Conservation (phyloP, 2,329 filamentous ascomycete species). For the Colletotrichum shisoi region DNA sequence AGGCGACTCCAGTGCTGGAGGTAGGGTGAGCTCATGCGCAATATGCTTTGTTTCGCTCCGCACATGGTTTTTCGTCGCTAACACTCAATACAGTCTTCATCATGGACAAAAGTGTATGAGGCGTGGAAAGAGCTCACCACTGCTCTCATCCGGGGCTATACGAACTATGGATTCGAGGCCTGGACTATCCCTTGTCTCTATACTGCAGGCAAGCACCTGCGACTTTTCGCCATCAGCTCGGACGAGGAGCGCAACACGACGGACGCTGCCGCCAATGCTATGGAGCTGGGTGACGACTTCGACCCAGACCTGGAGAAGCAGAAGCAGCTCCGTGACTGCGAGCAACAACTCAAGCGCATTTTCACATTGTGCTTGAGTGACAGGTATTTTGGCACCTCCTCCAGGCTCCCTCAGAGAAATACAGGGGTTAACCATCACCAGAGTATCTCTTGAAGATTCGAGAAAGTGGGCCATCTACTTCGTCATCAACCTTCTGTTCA, state of each 20-base stretch:
- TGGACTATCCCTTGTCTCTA: conserved; percentile 96
- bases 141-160: conserved; percentile 81
- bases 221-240: conserved; percentile 88
- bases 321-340: conserved; percentile 88
- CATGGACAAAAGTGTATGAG: conserved; percentile 85
- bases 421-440: conserved; percentile 49
- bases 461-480: conserved; percentile 99
- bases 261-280: conserved; percentile 49
- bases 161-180: conserved; percentile 75
- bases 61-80: not conserved
- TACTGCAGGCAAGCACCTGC: conserved; percentile 82
- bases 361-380: conserved; percentile 91
- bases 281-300: conserved; percentile 75
- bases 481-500: conserved; percentile 93
- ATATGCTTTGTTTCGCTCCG: not conserved
- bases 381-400: conserved; percentile 62
- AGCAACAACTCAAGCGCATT: conserved; percentile 87
- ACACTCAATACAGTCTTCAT: conserved; percentile 49
- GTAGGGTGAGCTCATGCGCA: conserved; percentile 43
- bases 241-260: conserved; percentile 70
- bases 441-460: conserved; percentile 83
- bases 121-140: conserved; percentile 87
- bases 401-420: not conserved
- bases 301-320: conserved; percentile 78
- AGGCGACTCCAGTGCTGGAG: conserved; percentile 53